phyloP scores from a whole-genome alignment of 108 stramenopile genomes.

The Pseudonitzschia delicatissima region DNA sequence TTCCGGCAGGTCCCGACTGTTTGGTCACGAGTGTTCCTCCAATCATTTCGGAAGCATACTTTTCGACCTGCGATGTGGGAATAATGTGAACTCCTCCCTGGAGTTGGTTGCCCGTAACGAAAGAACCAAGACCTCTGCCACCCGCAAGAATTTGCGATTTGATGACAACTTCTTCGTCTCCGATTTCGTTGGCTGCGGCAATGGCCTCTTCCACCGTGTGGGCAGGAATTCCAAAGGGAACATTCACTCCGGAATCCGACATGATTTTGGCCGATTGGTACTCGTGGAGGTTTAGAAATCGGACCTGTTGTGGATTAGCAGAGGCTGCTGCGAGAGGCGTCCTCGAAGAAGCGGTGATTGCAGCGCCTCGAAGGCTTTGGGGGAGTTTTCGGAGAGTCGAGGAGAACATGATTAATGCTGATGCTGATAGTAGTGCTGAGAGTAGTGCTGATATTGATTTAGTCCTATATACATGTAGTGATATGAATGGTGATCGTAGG shows the following conservation, averaged over 20 bases:
- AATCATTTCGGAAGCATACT: slow-evolving; percentile 78
- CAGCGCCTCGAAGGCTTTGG: not conserved
- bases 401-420: not conserved
- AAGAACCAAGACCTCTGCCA: slow-evolving; percentile 79
- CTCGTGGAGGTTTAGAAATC: slow-evolving; percentile 77
- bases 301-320: not conserved
- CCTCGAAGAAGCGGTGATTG: not conserved
- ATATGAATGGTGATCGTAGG: no score
- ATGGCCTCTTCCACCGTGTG: slow-evolving; percentile 34
- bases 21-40: slow-evolving; percentile 83
- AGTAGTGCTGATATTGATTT: no score
- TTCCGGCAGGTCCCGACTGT: slow-evolving; percentile 52
- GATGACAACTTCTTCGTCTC: slow-evolving; percentile 48
- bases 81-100: slow-evolving; percentile 88
- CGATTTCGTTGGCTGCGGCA: slow-evolving; percentile 29
- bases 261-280: slow-evolving; percentile 68
- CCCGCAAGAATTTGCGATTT: slow-evolving; percentile 89
- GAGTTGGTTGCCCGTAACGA: slow-evolving; percentile 69
- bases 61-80: slow-evolving; percentile 47
- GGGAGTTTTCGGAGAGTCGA: not conserved
- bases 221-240: slow-evolving; percentile 43
- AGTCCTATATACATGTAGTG: no score
- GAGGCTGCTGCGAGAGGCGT: not conserved
- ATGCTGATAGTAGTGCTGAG: no score
- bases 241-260: slow-evolving; percentile 54